Conservation (phyloP, 2,329 filamentous ascomycete genomes). For the Metarhizium humberi region DNA sequence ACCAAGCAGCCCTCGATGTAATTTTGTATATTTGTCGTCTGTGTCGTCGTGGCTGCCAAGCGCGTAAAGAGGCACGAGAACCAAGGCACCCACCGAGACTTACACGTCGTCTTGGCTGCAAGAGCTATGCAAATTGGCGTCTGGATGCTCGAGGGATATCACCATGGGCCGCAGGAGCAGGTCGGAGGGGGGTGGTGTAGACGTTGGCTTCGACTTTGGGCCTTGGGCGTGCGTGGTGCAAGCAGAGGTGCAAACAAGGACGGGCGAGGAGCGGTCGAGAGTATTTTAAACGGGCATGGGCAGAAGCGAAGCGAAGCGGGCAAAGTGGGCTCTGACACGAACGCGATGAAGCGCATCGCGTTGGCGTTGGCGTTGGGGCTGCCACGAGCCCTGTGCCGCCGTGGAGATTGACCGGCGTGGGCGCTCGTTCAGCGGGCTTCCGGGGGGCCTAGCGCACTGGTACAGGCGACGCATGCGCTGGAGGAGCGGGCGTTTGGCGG, state of each 20-base stretch:
- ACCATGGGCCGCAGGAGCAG: background rate
- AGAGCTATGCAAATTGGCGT: background rate
- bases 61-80: conserved; percentile 3
- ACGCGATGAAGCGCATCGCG: conserved; percentile 10
- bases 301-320: background rate
- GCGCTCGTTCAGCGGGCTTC: no score
- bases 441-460: no score
- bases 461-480: no score
- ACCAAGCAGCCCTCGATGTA: background rate
- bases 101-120: background rate
- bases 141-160: background rate
- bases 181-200: background rate
- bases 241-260: background rate
- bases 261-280: background rate
- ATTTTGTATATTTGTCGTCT: conserved; percentile 3
- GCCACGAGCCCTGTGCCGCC: no score
- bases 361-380: conserved; percentile 9
- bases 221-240: conserved; percentile 1
- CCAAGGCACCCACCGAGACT: background rate
- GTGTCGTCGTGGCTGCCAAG: conserved; percentile 7
- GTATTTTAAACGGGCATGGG: conserved; percentile 1
- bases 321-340: conserved; percentile 10
- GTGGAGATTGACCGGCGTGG: no score
- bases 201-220: conserved; percentile 1
- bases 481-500: no score